Evolutionary conservation across 768 basidiomycete species (phyloP).

Genomic region (Candolleomyces aberdarensis): DNA sequence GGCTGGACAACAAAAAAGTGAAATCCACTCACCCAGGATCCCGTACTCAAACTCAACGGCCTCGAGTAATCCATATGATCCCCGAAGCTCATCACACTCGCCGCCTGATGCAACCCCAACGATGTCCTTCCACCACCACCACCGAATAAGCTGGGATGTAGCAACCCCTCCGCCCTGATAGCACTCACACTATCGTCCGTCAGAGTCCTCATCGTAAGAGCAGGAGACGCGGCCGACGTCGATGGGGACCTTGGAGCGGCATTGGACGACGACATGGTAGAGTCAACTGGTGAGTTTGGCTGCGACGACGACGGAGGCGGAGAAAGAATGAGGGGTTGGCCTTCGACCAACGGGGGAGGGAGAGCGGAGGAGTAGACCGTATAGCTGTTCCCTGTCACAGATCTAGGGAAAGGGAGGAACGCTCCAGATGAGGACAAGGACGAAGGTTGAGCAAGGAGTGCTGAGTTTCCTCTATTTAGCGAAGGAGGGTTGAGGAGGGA

Average conservation of each 20-base stretch:
- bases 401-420: not conserved
- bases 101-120: not conserved
- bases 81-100: not conserved
- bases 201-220: not conserved
- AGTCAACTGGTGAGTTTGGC: not conserved
- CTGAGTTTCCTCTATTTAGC: not conserved
- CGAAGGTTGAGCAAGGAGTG: not conserved
- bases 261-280: not conserved
- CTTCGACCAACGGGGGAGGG: too few relatives aligned
- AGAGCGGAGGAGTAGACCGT: too few relatives aligned
- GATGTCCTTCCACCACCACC: not conserved
- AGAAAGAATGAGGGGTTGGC: too few relatives aligned
- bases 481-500: not conserved
- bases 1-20: too few relatives aligned
- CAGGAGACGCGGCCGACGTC: not conserved
- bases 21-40: not conserved
- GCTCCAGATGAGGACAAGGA: not conserved
- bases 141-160: not conserved
- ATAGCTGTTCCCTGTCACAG: too few relatives aligned
- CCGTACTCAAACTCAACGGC: not conserved
- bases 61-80: not conserved
- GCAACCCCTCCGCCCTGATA: not conserved
- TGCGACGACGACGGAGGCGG: too few relatives aligned
- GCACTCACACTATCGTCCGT: not conserved
- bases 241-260: not conserved